Conservation (phyloP, 208 protist species). For the Crithidia expoeki region DNA sequence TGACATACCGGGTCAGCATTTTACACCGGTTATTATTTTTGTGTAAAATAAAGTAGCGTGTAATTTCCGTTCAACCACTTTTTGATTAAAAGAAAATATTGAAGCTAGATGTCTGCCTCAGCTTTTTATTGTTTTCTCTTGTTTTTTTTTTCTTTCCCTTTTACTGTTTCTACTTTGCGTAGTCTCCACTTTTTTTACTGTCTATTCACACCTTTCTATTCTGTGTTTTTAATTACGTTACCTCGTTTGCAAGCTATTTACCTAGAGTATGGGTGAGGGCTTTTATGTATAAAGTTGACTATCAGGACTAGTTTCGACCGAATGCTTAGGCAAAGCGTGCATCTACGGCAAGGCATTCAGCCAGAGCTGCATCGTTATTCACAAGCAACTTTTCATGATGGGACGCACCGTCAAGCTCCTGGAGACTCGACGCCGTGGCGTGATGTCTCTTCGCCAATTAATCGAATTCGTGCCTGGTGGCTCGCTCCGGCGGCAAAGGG, state of each 20-base stretch:
- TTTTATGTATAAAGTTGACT: too few species aligned
- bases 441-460: conserved; percentile 80
- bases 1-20: too few species aligned
- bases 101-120: too few species aligned
- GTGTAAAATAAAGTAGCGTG: too few species aligned
- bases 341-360: conserved; percentile 47
- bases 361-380: conserved; percentile 83
- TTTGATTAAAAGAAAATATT: too few species aligned
- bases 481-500: conserved; percentile 80
- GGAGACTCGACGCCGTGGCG: conserved; percentile 89
- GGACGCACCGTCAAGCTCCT: conserved; percentile 80
- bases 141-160: conserved; percentile 27
- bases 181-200: too few species aligned
- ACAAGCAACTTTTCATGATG: conserved; percentile 87
- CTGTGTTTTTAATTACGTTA: too few species aligned
- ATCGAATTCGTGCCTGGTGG: conserved; percentile 77
- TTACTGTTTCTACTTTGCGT: conserved; percentile 1
- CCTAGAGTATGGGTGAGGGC: too few species aligned
- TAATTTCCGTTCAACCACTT: too few species aligned
- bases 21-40: too few species aligned
- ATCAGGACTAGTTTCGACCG: too few species aligned
- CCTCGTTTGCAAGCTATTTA: too few species aligned
- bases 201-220: not conserved
- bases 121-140: not conserved
- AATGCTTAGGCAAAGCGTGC: conserved; percentile 28